Evolutionary conservation across 2,329 filamentous ascomycete species (phyloP), one percentile per base, ranked within the genome.

Genomic region (Penicillium sp.): DNA sequence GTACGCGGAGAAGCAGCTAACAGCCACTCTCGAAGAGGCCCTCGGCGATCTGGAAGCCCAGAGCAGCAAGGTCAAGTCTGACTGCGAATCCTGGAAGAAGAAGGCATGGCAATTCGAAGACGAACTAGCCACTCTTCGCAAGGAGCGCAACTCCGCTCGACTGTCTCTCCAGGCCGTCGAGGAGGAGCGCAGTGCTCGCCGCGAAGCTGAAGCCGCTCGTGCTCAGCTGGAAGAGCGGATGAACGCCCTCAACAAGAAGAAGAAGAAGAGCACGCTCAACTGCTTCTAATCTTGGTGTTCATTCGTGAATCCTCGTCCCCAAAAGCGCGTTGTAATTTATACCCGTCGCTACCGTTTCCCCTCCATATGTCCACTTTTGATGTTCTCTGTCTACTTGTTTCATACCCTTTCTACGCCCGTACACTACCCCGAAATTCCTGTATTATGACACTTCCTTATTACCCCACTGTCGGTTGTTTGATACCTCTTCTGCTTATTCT

Each of bases 1-100:
- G 23, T 87, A 88, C 57, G 93, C 93, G 3, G 93, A 98, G 77
- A 95, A 95, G 68, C 92, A 97, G 70, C 84, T 98, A 51, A 98
- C 92, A 0, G 86, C 89, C 42, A 97, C 92, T 2, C 81, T 98
- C 33, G 93, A 98, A 70, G 92, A 97, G 72, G 93, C 93, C 6
- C 82, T 98, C 27, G 92, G 89, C 2, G 93, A 98, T 63, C 82
- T 98, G 32, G 93, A 98, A 73, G 82, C 83, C 48, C 90, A 95
- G 61, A 90, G 88, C 63, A 95, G 92, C 72, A 92, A 92, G 77
- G 84, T 92, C 70, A 95, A 95, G 77, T 77, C 83, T 2, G 93
- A 98, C 70, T 86, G 89, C 68, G 93, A 97, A 46, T 82, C 80
- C 28, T 97, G 90, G 88, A 88, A 87, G 73, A 90, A 89, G 76